These are phyloP conservation scores for Pichia heedii DNA, from an alignment of 805 yeast species.

Conservation along the genomic window DNA sequence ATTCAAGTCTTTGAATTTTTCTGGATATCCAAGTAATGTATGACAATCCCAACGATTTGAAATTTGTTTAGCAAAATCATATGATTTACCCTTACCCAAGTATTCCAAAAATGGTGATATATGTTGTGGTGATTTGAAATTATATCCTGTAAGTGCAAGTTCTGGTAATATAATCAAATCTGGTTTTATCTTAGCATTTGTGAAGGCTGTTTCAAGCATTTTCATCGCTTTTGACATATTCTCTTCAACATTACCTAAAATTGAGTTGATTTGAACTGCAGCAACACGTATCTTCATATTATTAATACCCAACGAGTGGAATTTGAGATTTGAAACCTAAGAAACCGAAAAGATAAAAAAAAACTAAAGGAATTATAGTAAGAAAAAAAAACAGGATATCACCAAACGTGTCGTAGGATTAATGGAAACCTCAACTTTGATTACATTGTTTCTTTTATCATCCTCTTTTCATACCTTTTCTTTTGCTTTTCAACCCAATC, in stretches of 20 bases:
- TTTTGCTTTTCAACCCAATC: too few species aligned
- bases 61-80: constrained; percentile 46
- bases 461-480: too few species aligned
- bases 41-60: constrained; percentile 47
- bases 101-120: constrained; percentile 53
- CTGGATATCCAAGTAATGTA: constrained; percentile 81
- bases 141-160: constrained; percentile 77
- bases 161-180: constrained; percentile 81
- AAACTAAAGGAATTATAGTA: too few species aligned
- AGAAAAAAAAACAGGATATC: too few species aligned
- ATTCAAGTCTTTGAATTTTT: constrained; percentile 23
- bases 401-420: too few species aligned
- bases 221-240: constrained; percentile 41
- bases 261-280: constrained; percentile 58
- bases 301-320: too few species aligned
- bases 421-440: too few species aligned
- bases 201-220: constrained; percentile 29
- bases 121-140: constrained; percentile 39
- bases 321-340: too few species aligned
- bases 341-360: too few species aligned
- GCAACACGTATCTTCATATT: constrained; percentile 43
- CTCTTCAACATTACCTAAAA: constrained; percentile 47
- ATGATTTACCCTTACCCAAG: constrained; percentile 30
- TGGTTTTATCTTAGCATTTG: constrained; percentile 21
- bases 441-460: too few species aligned